Base-by-base conservation (phyloP, 441 rosid genomes). In the Gossypium gossypioides region DNA sequence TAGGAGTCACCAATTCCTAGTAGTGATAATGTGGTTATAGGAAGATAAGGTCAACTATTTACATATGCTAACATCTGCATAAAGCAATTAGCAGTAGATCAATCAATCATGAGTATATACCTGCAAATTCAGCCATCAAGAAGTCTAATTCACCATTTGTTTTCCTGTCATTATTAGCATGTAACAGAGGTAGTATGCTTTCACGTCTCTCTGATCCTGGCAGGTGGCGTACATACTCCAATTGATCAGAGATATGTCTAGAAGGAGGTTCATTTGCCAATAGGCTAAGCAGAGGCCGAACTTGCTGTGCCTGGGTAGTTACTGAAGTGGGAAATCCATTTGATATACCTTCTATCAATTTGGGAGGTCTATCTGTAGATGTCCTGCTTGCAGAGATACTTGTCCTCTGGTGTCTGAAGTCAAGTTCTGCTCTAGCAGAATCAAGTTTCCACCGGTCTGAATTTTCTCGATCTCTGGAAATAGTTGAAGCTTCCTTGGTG, bases 221-320 rank as follows among this genome's bases (percentile, higher is more conserved):
- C 68, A 89, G 76, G 75, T 91, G 95, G 63, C 87, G 88, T 3
- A 83, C 89, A 84, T 86, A 89, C 71, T 90, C 99, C 73, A 95
- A 83, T 78, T 92, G 99, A 75, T 96, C 98, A 81, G 98, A 89
- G 79, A 83, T 78, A 82, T 78, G 96, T 75, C 86, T 78, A 50
- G 96, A 92, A 71, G 96, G 98, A 10, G 99, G 98, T 83, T 92
- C 99, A 84, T 92, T 96, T 44, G 91, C 99, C 89, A 96, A 86
- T 83, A 96, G 85, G 89, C 97, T 92, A 75, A 96, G 91, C 79
- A 96, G 89, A 76, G 99, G 99, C 19, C 96, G 92, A 73, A 96
- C 98, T 84, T 89, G 96, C 75, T 91, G 96, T 55, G 87, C 82
- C 69, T 88, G 95, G 80, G 87, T 48, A 74, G 78, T 75, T 62